phyloP scores from a whole-genome alignment of 148 eudicot species.

The Rhododendron mucronatum region DNA sequence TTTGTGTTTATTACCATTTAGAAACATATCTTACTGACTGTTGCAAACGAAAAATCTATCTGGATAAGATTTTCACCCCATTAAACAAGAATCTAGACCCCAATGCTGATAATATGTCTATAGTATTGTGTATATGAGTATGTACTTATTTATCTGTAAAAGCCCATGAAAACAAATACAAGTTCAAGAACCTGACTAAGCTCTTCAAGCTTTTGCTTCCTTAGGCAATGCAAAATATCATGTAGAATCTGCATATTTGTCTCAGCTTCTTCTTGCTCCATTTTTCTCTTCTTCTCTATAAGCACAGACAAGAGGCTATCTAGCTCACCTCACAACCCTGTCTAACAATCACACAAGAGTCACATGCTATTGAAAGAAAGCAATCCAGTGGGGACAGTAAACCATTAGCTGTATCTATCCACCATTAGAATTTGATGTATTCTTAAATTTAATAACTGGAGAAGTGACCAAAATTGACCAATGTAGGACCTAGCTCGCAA shows the following conservation, averaged over 20 bases:
- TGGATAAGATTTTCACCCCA: not conserved
- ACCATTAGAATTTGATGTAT: not conserved
- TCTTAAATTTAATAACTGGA: not conserved
- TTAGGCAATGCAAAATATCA: conserved; percentile 68
- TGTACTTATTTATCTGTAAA: not conserved
- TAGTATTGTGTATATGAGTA: not conserved
- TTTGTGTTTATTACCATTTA: not conserved
- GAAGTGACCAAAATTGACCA: not conserved
- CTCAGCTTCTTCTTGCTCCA: conserved; percentile 95
- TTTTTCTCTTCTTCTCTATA: conserved; percentile 74
- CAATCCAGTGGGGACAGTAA: not conserved
- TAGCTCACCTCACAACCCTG: conserved; percentile 95
- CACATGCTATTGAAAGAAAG: conserved; percentile 16
- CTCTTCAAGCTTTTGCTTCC: conserved; percentile 75
- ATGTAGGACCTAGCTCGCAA: not conserved
- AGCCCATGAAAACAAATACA: not conserved
- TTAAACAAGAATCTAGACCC: not conserved
- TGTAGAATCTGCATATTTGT: conserved; percentile 79
- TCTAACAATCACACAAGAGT: conserved; percentile 45
- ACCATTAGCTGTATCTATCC: not conserved
- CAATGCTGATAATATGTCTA: not conserved
- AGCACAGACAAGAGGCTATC: conserved; percentile 58
- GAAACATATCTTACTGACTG: not conserved
- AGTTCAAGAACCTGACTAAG: conserved; percentile 60
- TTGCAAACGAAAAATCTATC: not conserved